Percentiles rank a stretch among this genome's conserved stretches.
phyloP scores from a whole-genome alignment of 352 stramenopile genomes.

The Ophiocytium majus region DNA sequence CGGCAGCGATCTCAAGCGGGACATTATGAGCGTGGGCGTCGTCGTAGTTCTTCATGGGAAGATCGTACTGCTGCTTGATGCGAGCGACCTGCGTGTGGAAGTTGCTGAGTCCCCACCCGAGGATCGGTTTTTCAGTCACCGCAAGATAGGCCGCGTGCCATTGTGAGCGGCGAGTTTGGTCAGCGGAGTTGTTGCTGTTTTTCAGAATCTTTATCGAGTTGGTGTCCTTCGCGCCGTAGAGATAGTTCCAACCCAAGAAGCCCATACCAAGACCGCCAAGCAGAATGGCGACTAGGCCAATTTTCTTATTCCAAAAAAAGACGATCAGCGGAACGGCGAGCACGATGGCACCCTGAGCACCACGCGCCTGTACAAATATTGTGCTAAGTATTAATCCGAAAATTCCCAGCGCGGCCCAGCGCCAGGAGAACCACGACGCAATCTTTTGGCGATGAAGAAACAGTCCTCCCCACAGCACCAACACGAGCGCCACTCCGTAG shows the following conservation, averaged over 20 bases:
- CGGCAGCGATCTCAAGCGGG: background rate
- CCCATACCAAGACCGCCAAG: background rate
- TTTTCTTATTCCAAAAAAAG: background rate
- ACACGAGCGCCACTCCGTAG: background rate
- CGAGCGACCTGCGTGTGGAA: background rate
- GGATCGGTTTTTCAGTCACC: background rate
- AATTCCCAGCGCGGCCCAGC: background rate
- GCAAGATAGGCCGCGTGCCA: background rate
- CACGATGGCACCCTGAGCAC: background rate
- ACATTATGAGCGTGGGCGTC: slow-evolving; percentile 2
- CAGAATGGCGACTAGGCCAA: background rate
- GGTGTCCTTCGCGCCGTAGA: background rate
- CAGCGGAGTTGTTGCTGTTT: background rate
- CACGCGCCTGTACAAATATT: slow-evolving; percentile 4
- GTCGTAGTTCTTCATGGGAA: background rate
- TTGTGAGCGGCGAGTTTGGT: background rate
- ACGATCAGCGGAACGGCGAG: background rate
- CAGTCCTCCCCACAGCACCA: background rate
- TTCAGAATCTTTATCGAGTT: background rate
- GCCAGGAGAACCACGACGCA: background rate
- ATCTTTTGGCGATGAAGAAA: slow-evolving; percentile 1
- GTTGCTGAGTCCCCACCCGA: background rate
- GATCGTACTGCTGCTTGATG: slow-evolving; percentile 1
- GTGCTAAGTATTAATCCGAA: no score
- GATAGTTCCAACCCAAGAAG: no score